Evolutionary conservation across 345 rosid species (phyloP), one percentile per base, ranked within the genome.

Genomic region (Boechera stricta): DNA sequence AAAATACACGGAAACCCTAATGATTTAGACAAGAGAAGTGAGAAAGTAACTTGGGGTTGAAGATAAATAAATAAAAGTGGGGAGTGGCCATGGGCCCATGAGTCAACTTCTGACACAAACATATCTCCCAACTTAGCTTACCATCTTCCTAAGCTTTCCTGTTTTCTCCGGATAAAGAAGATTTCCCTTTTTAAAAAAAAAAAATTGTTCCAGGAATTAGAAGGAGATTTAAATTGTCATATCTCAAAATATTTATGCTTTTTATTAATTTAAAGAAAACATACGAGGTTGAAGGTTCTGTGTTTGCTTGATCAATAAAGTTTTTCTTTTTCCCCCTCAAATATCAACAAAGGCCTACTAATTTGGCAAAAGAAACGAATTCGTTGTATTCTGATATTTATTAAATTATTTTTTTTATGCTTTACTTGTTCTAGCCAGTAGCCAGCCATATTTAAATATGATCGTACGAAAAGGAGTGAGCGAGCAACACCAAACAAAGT

Each of bases 41-140:
- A 29, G 49, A 61, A 52, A 33, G n/a, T 77, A 71, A 47, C 77
- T 77, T 77, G 81, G 15, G 67, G 62, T 63, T 55, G 55, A 64
- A 80, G 73, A 44, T 33, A 55, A 52, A 21, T 21, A 60, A 44
- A 45, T 13, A 45, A 39, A 51, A 44, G 28, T 58, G 64, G 76
- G 81, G 82, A 73, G 80, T 70, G 59, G 77, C 35, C 63, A 58
- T 44, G 69, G 68, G 79, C 74, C 35, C 63, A 58, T 44, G 69
- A 71, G 79, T 77, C 81, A 64, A 11, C 66, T 51, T 77, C 75
- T 41, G 66, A 64, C 48, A 80, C 38, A 49, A 74, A 75, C 65
- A 10, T 79, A 41, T 67, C 78, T 73, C 82, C 74, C 36, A 67
- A 73, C 71, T 73, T 60, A 73, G 13, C 65, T 67, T 60, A 60